A percentile compares a stretch with the other conserved stretches of the same genome.
Conservation (phyloP, 192 early-diverging fungal genomes). For the Jimgerdemannia flammicorona region DNA sequence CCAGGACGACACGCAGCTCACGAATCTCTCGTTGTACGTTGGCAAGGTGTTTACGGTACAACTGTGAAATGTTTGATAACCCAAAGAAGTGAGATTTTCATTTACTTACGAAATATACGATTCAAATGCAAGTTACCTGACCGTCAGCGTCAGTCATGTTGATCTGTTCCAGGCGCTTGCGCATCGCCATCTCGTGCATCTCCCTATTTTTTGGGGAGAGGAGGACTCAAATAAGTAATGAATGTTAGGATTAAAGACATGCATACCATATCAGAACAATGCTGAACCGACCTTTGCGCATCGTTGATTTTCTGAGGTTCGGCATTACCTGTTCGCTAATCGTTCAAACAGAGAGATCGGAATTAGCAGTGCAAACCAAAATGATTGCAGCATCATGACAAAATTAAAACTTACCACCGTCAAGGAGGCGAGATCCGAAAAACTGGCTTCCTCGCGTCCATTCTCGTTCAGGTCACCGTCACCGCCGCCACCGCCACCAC, state of each 20-base stretch:
- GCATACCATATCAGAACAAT: not conserved
- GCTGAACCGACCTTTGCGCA: slow-evolving; percentile 29
- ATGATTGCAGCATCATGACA: not conserved
- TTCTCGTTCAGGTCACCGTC: slow-evolving; percentile 37
- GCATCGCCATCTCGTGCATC: slow-evolving; percentile 70
- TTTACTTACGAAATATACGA: not conserved
- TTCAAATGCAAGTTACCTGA: slow-evolving; percentile 8
- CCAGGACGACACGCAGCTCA: slow-evolving; percentile 72
- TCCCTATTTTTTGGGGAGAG: slow-evolving; percentile 23
- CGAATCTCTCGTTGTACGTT: slow-evolving; percentile 66
- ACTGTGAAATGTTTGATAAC: slow-evolving; percentile 12
- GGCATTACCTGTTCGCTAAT: slow-evolving; percentile 27
- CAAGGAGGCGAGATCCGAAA: slow-evolving; percentile 52
- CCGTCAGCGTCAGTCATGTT: slow-evolving; percentile 70
- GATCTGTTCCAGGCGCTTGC: slow-evolving; percentile 61
- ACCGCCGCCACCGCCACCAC: slow-evolving; percentile 33
- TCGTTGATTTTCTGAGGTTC: slow-evolving; percentile 25
- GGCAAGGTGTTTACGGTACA: slow-evolving; percentile 50
- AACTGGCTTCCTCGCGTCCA: slow-evolving; percentile 46
- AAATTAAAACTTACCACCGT: slow-evolving; percentile 38
- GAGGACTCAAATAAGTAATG: not conserved
- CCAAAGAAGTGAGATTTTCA: not conserved
- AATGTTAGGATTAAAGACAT: slow-evolving; percentile 1
- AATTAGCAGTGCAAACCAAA: too few species aligned
- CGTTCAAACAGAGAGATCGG: too few species aligned